These are phyloP conservation scores for Neofusicoccum sp. DNA, from an alignment of 2,329 filamentous ascomycete species.

Conservation along the genomic window DNA sequence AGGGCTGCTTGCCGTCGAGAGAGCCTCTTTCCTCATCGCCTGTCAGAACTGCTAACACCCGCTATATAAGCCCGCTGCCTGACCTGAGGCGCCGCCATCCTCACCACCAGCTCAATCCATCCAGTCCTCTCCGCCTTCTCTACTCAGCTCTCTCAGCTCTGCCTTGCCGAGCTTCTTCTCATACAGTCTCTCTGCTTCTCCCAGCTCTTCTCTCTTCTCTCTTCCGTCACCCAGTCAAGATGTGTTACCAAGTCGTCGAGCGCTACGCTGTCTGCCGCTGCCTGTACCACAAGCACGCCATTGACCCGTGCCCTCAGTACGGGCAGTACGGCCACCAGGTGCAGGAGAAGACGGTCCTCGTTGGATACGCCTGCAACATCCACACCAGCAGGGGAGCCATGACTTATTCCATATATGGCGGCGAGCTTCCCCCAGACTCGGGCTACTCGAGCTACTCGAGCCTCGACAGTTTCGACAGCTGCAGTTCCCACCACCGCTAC, in stretches of 20 bases:
- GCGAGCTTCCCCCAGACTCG: conserved; percentile 4
- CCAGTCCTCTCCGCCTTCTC: not conserved
- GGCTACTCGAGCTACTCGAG: conserved; percentile 4
- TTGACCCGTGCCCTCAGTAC: conserved; percentile 79
- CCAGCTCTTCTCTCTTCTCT: not conserved
- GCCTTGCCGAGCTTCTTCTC: not conserved
- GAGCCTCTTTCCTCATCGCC: conserved; percentile 7
- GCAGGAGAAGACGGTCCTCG: conserved; percentile 75
- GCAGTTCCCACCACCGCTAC: conserved; percentile 14
- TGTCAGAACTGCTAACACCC: conserved; percentile 9
- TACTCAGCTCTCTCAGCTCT: not conserved
- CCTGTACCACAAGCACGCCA: conserved; percentile 82
- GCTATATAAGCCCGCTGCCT: conserved; percentile 18
- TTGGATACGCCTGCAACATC: conserved; percentile 74
- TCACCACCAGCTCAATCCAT: not conserved
- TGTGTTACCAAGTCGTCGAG: conserved; percentile 89
- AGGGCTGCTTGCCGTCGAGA: conserved; percentile 16
- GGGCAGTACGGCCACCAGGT: conserved; percentile 72
- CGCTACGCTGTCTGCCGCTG: conserved; percentile 85
- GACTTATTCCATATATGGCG: not conserved
- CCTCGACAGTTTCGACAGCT: not conserved
- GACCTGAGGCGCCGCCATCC: not conserved
- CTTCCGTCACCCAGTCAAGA: conserved; percentile 38
- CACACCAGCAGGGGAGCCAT: conserved; percentile 45
- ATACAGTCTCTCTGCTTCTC: not conserved